These are phyloP conservation scores for Skeletonema grethae DNA, from an alignment of 108 stramenopile species.

Conservation along the genomic window DNA sequence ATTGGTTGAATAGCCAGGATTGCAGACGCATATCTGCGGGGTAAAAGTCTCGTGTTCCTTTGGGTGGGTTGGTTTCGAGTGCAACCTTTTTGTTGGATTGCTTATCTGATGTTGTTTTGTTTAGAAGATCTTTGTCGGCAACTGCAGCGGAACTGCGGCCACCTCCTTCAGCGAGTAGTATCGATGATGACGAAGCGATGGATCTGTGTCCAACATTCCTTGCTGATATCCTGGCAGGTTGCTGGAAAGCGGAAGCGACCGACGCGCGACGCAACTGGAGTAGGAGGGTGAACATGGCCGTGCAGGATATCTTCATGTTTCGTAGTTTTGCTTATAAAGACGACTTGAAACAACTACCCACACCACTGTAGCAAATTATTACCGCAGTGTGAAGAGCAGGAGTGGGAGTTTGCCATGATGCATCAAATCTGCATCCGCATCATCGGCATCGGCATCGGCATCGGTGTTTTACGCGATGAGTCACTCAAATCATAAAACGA, in stretches of 20 bases:
- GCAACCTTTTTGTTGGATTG: conserved; percentile 5
- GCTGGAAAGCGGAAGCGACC: conserved; percentile 30
- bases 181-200: neutral
- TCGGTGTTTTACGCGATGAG: no score
- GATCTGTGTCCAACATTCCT: neutral
- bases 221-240: neutral
- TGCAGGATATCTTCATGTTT: conserved; percentile 23
- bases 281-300: conserved; percentile 21
- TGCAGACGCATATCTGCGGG: conserved; percentile 94
- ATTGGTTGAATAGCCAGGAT: conserved; percentile 94
- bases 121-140: conserved; percentile 66
- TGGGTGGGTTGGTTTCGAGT: conserved; percentile 93
- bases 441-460: no score
- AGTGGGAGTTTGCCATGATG: no score
- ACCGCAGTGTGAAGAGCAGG: no score
- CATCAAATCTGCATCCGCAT: no score
- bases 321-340: no score
- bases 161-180: conserved; percentile 22
- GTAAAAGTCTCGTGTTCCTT: conserved; percentile 97
- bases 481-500: no score
- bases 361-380: no score
- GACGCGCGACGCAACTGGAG: conserved; percentile 15
- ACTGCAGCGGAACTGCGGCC: conserved; percentile 79
- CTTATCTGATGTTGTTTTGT: conserved; percentile 35
- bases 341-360: no score